phyloP scores from a whole-genome alignment of 208 protist genomes.

The Acanthamoeba lenticulata region DNA sequence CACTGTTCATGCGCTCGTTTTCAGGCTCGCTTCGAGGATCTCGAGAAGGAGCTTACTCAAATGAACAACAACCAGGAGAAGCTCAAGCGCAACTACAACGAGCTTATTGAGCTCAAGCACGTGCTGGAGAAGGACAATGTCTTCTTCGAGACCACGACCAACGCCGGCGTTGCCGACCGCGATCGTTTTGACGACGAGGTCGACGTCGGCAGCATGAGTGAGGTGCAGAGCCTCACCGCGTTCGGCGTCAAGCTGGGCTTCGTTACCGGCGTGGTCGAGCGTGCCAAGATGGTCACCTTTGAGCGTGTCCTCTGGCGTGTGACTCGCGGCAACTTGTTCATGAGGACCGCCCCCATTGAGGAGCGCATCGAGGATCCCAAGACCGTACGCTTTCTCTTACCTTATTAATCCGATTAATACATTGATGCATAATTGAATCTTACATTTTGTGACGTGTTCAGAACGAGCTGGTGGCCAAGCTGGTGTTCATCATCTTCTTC shows the following conservation, averaged over 20 bases:
- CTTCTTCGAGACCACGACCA: constrained; percentile 84
- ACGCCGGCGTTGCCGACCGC: background rate
- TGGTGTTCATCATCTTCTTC: constrained; percentile 97
- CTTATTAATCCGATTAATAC: background rate
- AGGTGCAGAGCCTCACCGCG: background rate
- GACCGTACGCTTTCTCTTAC: background rate
- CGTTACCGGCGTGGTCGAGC: constrained; percentile 95
- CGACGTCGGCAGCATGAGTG: constrained; percentile 42
- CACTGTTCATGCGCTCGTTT: too few species aligned
- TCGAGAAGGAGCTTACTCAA: constrained; percentile 92
- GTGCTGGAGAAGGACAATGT: constrained; percentile 81
- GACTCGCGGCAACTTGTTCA: constrained; percentile 96
- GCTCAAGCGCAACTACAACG: constrained; percentile 83
- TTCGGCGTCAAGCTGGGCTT: constrained; percentile 85
- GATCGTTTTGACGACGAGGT: background rate
- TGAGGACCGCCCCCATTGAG: constrained; percentile 91
- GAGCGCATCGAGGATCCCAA: constrained; percentile 92
- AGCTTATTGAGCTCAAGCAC: constrained; percentile 85
- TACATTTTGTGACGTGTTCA: background rate
- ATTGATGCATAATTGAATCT: background rate
- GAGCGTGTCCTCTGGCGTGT: constrained; percentile 95
- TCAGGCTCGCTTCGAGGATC: constrained; percentile 72
- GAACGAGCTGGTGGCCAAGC: constrained; percentile 86
- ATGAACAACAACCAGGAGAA: constrained; percentile 89
- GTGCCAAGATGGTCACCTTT: constrained; percentile 90